Percentiles rank a stretch among this genome's conserved stretches.
These are phyloP conservation scores for Drosera capensis DNA, from an alignment of 148 eudicot genomes.

Conservation along the genomic window DNA sequence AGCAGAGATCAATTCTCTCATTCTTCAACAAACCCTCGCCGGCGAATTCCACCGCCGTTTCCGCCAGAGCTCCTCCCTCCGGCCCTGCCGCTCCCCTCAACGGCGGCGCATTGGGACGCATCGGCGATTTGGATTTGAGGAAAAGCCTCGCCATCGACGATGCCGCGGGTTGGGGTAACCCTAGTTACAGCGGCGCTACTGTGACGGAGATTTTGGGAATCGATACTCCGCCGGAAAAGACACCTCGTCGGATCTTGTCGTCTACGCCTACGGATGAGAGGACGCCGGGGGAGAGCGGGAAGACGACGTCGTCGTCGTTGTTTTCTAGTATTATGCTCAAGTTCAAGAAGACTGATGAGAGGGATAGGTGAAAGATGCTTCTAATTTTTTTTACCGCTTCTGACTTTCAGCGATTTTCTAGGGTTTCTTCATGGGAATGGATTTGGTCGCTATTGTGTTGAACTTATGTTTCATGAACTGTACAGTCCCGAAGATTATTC, in stretches of 20 bases:
- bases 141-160: background rate
- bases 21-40: constrained; percentile 50
- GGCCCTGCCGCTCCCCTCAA: constrained; percentile 6
- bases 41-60: constrained; percentile 10
- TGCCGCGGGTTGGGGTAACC: too few species aligned
- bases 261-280: constrained; percentile 22
- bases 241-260: constrained; percentile 35
- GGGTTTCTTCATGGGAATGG: constrained; percentile 1
- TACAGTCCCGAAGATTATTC: too few species aligned
- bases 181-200: background rate
- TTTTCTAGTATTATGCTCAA: constrained; percentile 68
- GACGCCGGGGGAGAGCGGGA: too few species aligned
- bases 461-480: too few species aligned
- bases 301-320: constrained; percentile 19
- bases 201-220: constrained; percentile 30
- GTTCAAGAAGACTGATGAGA: constrained; percentile 34
- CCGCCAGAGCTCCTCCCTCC: background rate
- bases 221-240: constrained; percentile 92
- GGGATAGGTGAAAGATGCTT: constrained; percentile 17
- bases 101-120: constrained; percentile 1
- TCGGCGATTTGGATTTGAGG: background rate
- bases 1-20: constrained; percentile 73
- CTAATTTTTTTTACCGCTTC: background rate
- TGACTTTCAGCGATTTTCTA: constrained; percentile 4
- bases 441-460: background rate